Percentiles rank a stretch among this genome's conserved stretches.
Evolutionary conservation across 768 basidiomycete species (phyloP).

Genomic region (Auriculariales sp.): DNA sequence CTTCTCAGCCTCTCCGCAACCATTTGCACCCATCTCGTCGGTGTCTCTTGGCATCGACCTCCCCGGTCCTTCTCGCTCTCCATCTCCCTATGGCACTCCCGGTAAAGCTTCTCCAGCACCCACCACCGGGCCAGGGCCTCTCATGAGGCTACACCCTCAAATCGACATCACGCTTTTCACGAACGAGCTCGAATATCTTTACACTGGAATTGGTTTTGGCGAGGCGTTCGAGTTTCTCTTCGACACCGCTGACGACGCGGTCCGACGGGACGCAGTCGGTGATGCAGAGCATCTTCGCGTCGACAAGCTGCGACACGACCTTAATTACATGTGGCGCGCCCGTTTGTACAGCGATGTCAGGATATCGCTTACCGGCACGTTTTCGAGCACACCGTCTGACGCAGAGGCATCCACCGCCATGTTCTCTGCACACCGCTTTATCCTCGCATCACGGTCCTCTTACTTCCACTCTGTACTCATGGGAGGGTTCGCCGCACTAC

Average conservation of each 20-base stretch:
- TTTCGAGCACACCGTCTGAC: slow-evolving; percentile 31
- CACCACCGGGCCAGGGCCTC: slow-evolving; percentile 22
- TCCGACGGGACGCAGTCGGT: slow-evolving; percentile 9
- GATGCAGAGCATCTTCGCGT: slow-evolving; percentile 40
- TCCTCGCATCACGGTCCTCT: slow-evolving; percentile 75
- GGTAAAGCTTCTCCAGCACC: slow-evolving; percentile 23
- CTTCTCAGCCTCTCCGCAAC: slow-evolving; percentile 29
- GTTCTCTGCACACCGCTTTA: slow-evolving; percentile 87
- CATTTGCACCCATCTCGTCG: slow-evolving; percentile 17
- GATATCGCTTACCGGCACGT: slow-evolving; percentile 60
- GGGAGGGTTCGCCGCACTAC: slow-evolving; percentile 35
- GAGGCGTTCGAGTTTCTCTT: slow-evolving; percentile 81
- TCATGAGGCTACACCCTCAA: slow-evolving; percentile 49
- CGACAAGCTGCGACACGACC: slow-evolving; percentile 82
- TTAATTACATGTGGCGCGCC: slow-evolving; percentile 94
- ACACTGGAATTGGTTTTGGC: slow-evolving; percentile 81
- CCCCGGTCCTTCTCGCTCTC: slow-evolving; percentile 28
- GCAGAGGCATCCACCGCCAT: slow-evolving; percentile 64
- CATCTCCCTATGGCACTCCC: slow-evolving; percentile 24
- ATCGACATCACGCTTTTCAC: slow-evolving; percentile 73
- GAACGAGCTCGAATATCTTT: slow-evolving; percentile 87
- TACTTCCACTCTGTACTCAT: slow-evolving; percentile 80
- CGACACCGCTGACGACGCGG: slow-evolving; percentile 36
- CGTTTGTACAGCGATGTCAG: slow-evolving; percentile 87
- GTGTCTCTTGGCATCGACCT: slow-evolving; percentile 21